Base-by-base conservation (phyloP, 2,329 filamentous ascomycete species). In the Aspergillus uvarum region DNA sequence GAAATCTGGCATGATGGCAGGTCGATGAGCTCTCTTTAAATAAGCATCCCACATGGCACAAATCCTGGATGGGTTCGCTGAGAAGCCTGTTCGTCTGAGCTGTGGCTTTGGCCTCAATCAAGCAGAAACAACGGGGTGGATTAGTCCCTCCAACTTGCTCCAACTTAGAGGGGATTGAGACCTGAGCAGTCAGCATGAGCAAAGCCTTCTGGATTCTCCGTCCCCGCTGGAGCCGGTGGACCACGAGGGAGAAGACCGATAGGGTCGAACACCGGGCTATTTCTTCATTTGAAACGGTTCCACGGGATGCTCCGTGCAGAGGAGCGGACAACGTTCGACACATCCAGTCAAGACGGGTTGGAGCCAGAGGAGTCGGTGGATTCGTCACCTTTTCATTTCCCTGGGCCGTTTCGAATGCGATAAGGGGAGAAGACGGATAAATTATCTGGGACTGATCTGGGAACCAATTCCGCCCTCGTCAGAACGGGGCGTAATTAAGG, bases 401-500 rank as follows among this genome's bases (percentile, higher is more conserved):
- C 53, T 35, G 44, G 53, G 32, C 53, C 53, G 53, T 55, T 55
- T 55, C 53, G 53, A 29, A 55, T 55, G 47, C 47, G 53, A 55
- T 55, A 47, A 55, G 42, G 42, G 53, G 53, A 44, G 16, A 47
- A 12, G 42, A 22, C 38, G 42, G 31, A 47, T 47, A 55, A 48
- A 48, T 55, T 44, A 16, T 7, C 14, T 19, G 14, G 32, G 14
- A 35, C 8, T 29, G 26, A 8, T 35, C 32, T 12, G 12, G 11
- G 32, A 35, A 4, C 32, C 14, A 44, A 16, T 16, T 44, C 38
- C 38, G 38, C 38, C 38, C 16, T 44, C 38, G 38, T 19, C 38
- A 44, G 6, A 44, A 44, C 14, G 38, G 38, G 38, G 38, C 38
- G 38, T 44, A 16, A 44, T 44, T 8, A 1, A 44, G 16, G 38